Evolutionary conservation across 345 rosid genomes (phyloP).

Genomic region (Barbarea vulgaris): DNA sequence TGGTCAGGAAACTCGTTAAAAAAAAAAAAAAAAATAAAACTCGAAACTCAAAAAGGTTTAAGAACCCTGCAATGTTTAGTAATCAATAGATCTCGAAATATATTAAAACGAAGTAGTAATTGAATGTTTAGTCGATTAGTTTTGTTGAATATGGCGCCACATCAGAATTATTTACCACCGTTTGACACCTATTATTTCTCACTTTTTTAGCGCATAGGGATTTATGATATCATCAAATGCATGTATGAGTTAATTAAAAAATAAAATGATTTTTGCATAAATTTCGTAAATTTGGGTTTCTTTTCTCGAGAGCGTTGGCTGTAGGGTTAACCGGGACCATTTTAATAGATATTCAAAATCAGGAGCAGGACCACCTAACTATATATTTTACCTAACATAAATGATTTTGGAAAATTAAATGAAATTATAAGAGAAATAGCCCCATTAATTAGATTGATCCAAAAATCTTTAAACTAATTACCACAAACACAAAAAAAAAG

Average conservation of each 20-base stretch:
- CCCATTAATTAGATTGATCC: background rate
- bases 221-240: background rate
- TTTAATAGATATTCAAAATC: conserved; percentile 32
- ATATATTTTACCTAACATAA: conserved; percentile 24
- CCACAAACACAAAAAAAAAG: background rate
- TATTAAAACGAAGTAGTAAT: background rate
- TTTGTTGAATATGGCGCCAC: background rate
- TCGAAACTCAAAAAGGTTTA: background rate
- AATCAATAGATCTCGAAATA: background rate
- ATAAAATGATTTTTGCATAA: background rate
- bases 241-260: background rate
- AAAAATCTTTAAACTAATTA: background rate
- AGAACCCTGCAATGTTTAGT: background rate
- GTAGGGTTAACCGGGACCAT: conserved; percentile 40
- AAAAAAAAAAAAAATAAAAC: no score
- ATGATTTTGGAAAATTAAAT: conserved; percentile 16
- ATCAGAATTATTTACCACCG: background rate
- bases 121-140: background rate
- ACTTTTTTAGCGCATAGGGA: background rate
- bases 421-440: background rate
- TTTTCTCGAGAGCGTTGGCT: conserved; percentile 36
- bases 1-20: background rate
- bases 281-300: conserved; percentile 12
- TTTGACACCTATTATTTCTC: background rate
- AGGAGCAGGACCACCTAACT: conserved; percentile 37